phyloP scores from a whole-genome alignment of 345 rosid genomes.

The Odontarrhena argentea region DNA sequence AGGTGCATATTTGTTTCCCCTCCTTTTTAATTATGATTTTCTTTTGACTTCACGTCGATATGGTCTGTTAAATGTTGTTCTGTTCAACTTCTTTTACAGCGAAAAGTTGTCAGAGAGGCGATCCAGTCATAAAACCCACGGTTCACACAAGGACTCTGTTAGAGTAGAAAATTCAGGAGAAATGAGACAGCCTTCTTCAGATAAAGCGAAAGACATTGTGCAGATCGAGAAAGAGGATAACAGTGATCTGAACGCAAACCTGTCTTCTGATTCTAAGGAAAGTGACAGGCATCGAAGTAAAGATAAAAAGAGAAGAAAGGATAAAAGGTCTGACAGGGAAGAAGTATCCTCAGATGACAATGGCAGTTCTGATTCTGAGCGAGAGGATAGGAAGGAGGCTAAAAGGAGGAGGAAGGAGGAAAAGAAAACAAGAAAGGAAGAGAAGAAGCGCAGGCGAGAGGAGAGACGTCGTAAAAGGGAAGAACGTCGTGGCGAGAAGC shows the following conservation, averaged over 20 bases:
- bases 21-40: constrained; percentile 3
- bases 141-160: constrained; percentile 42
- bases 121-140: constrained; percentile 41
- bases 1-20: constrained; percentile 47
- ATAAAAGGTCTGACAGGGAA: constrained; percentile 57
- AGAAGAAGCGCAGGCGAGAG: constrained; percentile 72
- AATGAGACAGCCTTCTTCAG: constrained; percentile 36
- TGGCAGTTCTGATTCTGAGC: constrained; percentile 63
- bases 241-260: constrained; percentile 45
- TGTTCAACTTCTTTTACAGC: constrained; percentile 49
- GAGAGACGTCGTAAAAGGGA: constrained; percentile 76
- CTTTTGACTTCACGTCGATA: constrained; percentile 13
- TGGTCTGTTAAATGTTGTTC: constrained; percentile 20
- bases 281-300: constrained; percentile 47
- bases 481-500: constrained; percentile 73
- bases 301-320: constrained; percentile 60
- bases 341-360: constrained; percentile 63
- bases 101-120: constrained; percentile 49
- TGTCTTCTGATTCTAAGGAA: constrained; percentile 60
- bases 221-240: constrained; percentile 48
- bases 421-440: constrained; percentile 80
- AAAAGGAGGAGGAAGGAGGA: constrained; percentile 90
- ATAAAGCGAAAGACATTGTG: constrained; percentile 44
- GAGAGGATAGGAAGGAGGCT: constrained; percentile 78
- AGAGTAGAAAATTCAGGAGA: constrained; percentile 48